Evolutionary conservation across 192 early-diverging fungal species (phyloP).

Genomic region (Podila horticola): DNA sequence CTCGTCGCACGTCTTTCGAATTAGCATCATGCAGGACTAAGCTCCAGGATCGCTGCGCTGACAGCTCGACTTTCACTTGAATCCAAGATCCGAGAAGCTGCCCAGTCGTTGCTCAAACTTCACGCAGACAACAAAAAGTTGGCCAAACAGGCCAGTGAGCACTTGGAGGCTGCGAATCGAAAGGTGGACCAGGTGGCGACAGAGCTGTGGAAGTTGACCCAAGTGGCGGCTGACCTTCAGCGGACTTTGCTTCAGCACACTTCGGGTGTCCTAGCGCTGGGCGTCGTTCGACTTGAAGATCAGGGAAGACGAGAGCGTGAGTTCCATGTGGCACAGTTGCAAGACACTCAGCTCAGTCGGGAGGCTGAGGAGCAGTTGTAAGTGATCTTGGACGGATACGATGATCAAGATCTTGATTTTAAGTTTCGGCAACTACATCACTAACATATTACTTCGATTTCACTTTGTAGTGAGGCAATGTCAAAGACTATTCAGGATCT

Average conservation of each 20-base stretch:
- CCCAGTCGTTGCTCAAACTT: constrained; percentile 61
- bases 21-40: constrained; percentile 64
- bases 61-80: constrained; percentile 61
- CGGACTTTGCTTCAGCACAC: constrained; percentile 63
- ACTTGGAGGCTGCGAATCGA: constrained; percentile 59
- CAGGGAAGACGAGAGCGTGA: constrained; percentile 38
- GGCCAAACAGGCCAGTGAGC: constrained; percentile 60
- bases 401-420: background rate
- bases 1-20: background rate
- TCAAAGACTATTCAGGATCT: constrained; percentile 22
- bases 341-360: constrained; percentile 9
- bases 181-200: constrained; percentile 63
- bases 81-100: constrained; percentile 68
- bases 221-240: constrained; percentile 56
- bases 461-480: constrained; percentile 24
- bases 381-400: background rate
- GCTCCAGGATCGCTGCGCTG: constrained; percentile 55
- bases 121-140: constrained; percentile 64
- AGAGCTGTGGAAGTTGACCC: constrained; percentile 59
- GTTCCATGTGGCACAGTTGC: constrained; percentile 17
- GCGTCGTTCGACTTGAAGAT: constrained; percentile 58
- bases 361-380: constrained; percentile 33
- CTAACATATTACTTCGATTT: background rate
- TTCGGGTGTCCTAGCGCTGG: constrained; percentile 59
- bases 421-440: background rate